Evolutionary conservation across 2,329 filamentous ascomycete species (phyloP), one percentile per base, ranked within the genome.

Genomic region (Aspergillus cejpii): DNA sequence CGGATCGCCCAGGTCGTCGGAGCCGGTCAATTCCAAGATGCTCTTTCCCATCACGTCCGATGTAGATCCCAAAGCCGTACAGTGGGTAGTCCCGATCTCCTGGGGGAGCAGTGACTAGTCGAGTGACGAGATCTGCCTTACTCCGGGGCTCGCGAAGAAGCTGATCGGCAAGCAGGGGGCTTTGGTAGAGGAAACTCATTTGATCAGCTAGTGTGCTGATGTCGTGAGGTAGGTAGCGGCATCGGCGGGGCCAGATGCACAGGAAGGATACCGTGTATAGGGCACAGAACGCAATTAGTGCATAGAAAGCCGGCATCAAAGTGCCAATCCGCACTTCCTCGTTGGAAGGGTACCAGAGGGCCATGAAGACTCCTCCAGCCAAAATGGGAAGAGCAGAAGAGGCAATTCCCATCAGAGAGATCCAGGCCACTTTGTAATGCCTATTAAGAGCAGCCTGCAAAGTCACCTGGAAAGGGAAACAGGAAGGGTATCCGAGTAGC

Each of bases 141-240:
- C 75, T 81, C 21, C 75, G 73, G 2, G 84, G 79, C 28, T 81
- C 77, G 40, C 81, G 76, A 61, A 96, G 91, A 0, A 84, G 78
- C 7, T 81, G 75, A 58, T 95, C 89, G 4, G 78, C 73, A 1
- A 87, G 71, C 14, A 94, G 71, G 19, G 84, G 83, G 34, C 82
- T 83, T 54, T 83, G 82, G 47, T 86, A 81, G 33, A 91, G 73
- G 62, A 91, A 90, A 59, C 81, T 84, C 54, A 94, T 77, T 17
- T 90, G 74, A 61, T 90, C 87, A 1, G 85, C 85, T 14, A 94
- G 74, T 37, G 78, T 87, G 48, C 76, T 78, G 31, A 86, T 81
- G 4, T 76, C 75, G 61, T 94, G 88, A 0, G 88, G 87, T 1
- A 94, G 76, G 33, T 82, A 79, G 29, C 75, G 71, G 33, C 72